phyloP scores from a whole-genome alignment of 257 asterid genomes.

The Solanum rostratum region DNA sequence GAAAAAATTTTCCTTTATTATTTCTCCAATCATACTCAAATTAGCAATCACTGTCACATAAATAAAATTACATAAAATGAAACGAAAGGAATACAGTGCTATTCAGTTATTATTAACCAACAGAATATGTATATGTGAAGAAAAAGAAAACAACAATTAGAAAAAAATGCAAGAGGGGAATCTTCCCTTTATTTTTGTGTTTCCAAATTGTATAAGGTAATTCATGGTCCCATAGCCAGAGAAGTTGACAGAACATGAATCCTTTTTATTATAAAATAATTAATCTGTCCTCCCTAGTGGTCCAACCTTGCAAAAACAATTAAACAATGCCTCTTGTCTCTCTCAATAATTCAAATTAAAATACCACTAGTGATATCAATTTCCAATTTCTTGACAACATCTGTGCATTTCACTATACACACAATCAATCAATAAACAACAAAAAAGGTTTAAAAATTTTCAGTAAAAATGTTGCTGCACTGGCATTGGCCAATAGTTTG shows the following conservation, averaged over 20 bases:
- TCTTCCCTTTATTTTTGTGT: neutral
- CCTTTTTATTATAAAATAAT: neutral
- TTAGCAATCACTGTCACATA: neutral
- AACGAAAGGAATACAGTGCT: neutral
- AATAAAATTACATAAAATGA: neutral
- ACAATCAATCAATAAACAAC: neutral
- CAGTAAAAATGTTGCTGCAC: constrained; percentile 43
- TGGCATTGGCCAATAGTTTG: constrained; percentile 69
- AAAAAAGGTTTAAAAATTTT: neutral
- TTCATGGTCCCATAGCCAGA: constrained; percentile 39
- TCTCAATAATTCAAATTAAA: neutral
- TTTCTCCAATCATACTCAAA: neutral
- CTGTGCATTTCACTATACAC: constrained; percentile 1
- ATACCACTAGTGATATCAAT: neutral
- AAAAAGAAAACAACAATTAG: neutral
- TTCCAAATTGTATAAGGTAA: neutral
- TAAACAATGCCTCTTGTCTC: neutral
- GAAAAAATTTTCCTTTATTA: neutral
- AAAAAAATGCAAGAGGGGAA: neutral
- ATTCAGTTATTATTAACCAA: neutral
- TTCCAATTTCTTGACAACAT: neutral
- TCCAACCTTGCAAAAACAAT: constrained; percentile 3
- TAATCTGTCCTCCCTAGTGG: neutral
- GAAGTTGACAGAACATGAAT: constrained; percentile 42
- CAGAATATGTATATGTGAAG: neutral